Conservation (phyloP, 2,329 filamentous ascomycete genomes). For the Aspergillus japonicus region DNA sequence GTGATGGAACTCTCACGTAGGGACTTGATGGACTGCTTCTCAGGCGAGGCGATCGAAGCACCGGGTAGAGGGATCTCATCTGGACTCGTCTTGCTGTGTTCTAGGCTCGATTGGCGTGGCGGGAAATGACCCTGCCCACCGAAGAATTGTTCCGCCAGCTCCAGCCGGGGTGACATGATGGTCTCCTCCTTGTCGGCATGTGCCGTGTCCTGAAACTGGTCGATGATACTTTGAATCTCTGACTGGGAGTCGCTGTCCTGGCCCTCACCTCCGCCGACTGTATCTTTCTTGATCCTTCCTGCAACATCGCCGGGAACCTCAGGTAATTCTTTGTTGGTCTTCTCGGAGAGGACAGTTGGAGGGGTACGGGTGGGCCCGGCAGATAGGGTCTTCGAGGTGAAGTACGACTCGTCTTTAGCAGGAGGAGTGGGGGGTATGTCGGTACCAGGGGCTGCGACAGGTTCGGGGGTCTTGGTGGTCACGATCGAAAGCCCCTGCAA, state of each 20-base stretch:
- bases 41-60: conserved; percentile 15
- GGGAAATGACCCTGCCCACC: conserved; percentile 68
- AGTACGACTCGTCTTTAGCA: conserved; percentile 53
- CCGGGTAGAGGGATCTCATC: conserved; percentile 24
- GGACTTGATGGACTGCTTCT: conserved; percentile 23
- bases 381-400: conserved; percentile 42
- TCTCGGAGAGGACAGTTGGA: conserved; percentile 28
- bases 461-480: conserved; percentile 19
- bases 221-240: conserved; percentile 97
- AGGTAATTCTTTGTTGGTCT: conserved; percentile 41
- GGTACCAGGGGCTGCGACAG: conserved; percentile 12
- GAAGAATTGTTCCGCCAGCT: conserved; percentile 76
- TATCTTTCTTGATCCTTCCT: conserved; percentile 46
- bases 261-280: conserved; percentile 57
- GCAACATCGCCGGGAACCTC: conserved; percentile 31
- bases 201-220: conserved; percentile 79
- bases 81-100: conserved; percentile 57
- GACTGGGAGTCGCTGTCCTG: conserved; percentile 68
- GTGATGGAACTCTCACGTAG: conserved; percentile 26
- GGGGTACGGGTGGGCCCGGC: conserved; percentile 39
- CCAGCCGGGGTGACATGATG: conserved; percentile 87
- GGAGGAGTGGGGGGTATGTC: conserved; percentile 48
- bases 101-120: conserved; percentile 81
- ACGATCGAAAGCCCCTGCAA: conserved; percentile 35
- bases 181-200: conserved; percentile 72